Base-by-base conservation (phyloP, 352 stramenopile species). In the Globisporangium splendens region DNA sequence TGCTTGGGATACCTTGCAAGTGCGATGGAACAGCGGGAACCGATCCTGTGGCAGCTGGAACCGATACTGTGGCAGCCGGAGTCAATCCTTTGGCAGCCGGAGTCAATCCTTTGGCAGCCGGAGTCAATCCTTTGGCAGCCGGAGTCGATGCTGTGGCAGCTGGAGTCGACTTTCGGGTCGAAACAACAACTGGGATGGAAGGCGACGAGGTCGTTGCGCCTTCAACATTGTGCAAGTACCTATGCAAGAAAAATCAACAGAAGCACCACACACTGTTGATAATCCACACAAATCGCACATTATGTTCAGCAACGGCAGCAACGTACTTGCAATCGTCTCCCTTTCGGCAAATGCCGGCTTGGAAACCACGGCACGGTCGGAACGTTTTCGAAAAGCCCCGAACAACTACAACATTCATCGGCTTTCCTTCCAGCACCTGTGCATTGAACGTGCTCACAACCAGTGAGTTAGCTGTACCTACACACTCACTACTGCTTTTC, bases 321-420 rank as follows among this genome's bases (percentile, higher is more conserved):
- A 77, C 72, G 54, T 72, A 88, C 77, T 93, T 93, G 80, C 83
- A 93, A 52, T 69, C 21, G 56, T 87, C 78, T 28, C 80, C 80
- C 47, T 84, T 75, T 54, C 61, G 56, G 61, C 83, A 92, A 11
- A 70, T 79, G 50, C 83, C 83, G n/a, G 70, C 66, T 59, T 66
- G 69, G 61, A 89, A 91, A 8, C 69, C 57, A 6, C 76, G 74
- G 56, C 79, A 90, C 28, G 76, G 74, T 4, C 63, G 43, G 14
- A 53, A 70, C 8, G 72, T 64, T 42, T 83, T 77, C 15, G 35
- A 52, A 41, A 89, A 88, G 12, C 42, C 56, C 12, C 56, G 69
- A 52, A 83, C 70, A 14, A 88, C 54, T 18, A 47, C 50, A 4
- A 80, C 79, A 7, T 65, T 63, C 59, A 91, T 83, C 11, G 55